Base-by-base conservation (phyloP, 257 asterid species). In the Leonotis leonurus region DNA sequence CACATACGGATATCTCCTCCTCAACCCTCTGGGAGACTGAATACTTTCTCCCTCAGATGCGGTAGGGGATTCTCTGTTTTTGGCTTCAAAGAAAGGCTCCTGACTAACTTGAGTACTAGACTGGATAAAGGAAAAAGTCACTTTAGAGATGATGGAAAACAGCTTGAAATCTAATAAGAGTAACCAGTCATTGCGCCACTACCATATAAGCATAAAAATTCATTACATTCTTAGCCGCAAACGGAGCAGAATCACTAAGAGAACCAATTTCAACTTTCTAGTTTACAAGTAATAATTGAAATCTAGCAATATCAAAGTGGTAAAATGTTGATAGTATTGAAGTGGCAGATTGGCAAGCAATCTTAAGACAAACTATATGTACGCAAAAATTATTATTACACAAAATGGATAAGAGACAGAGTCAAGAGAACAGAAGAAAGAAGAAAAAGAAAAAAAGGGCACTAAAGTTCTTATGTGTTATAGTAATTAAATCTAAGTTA, bases 1-100 rank as follows among this genome's bases (percentile, higher is more conserved):
- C 29, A 56, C 77, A 41, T 77, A 93, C 99, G 72, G 79, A 69
- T 64, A 6, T 79, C 99, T 86, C 81, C 90, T 82, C 77, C 99
- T 82, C 75, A 89, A 77, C 66, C 97, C 97, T 73, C 67, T 75
- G 54, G 83, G 73, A 60, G 90, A 71, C 39, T 51, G 77, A 39
- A 71, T 43, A 72, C 61, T 72, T 52, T 81, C 94, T 57, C 51
- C 81, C 20, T 67, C 87, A 18, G 85, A 51, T 61, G 57, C 74
- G 9, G 81, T 21, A 64, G 81, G 85, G 68, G 83, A 64, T 62
- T 71, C 84, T 55, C 35, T 59, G 50, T 52, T 67, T 62, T 75
- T 70, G 62, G 66, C 59, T 72, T 75, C 85, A 37, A 63, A 62
- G 62, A 81, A 56, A 41, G 78, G 72, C 62, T 71, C 84, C 73